A percentile compares a stretch with the other conserved stretches of the same genome.
phyloP scores from a whole-genome alignment of 1,139 yeast species.

The Hyphopichia burtonii region DNA sequence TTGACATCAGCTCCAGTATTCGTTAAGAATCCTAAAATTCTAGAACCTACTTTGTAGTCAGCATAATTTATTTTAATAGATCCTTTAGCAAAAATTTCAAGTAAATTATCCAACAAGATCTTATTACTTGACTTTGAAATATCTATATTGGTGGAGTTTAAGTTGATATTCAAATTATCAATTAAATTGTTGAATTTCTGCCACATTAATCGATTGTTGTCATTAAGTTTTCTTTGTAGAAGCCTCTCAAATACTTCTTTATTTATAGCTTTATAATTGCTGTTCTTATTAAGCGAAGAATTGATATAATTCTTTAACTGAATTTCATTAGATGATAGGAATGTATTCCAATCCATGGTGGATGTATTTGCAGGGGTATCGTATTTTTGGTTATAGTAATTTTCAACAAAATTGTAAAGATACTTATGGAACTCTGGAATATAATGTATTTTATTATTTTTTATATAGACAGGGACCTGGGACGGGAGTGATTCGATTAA shows the following conservation, averaged over 20 bases:
- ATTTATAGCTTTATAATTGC: slow-evolving; percentile 13
- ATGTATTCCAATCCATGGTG: slow-evolving; percentile 19
- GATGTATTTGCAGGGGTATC: slow-evolving; percentile 3
- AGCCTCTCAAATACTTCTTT: slow-evolving; percentile 21
- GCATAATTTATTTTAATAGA: slow-evolving; percentile 43
- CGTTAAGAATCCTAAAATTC: slow-evolving; percentile 44
- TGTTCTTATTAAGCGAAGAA: slow-evolving; percentile 6
- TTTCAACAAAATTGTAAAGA: slow-evolving; percentile 34
- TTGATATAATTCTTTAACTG: slow-evolving; percentile 18
- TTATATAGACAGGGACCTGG: slow-evolving; percentile 33
- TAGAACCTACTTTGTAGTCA: slow-evolving; percentile 38
- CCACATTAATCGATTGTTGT: slow-evolving; percentile 24
- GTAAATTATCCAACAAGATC: slow-evolving; percentile 23
- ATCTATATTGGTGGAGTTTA: slow-evolving; percentile 3
- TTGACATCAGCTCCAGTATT: slow-evolving; percentile 10
- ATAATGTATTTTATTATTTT: slow-evolving; percentile 36
- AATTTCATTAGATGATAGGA: slow-evolving; percentile 18
- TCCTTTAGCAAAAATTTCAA: slow-evolving; percentile 36
- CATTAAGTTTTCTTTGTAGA: slow-evolving; percentile 19
- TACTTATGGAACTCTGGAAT: slow-evolving; percentile 42
- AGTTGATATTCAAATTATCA: slow-evolving; percentile 19
- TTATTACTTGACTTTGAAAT: slow-evolving; percentile 13
- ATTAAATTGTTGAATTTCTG: slow-evolving; percentile 27
- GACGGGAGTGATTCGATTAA: slow-evolving; percentile 26
- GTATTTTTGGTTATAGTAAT: slow-evolving; percentile 17